phyloP scores from a whole-genome alignment of 495 filamentous ascomycete species.

The Penicillium paxilli region DNA sequence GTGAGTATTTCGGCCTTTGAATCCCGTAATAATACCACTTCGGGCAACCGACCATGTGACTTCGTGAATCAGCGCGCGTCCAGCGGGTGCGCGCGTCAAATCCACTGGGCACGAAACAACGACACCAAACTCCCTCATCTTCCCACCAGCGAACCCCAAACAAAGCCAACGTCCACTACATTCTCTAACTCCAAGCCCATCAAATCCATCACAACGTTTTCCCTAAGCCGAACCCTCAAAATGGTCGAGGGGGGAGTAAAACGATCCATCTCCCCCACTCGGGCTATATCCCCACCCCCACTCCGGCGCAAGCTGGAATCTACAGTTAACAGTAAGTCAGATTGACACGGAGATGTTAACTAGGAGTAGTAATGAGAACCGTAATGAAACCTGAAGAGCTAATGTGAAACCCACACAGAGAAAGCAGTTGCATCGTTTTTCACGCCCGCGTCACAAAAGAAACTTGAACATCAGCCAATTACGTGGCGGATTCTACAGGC shows the following conservation, averaged over 20 bases:
- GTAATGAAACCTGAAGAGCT: no score
- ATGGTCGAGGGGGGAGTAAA: conserved; percentile 39
- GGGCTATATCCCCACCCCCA: conserved; percentile 46
- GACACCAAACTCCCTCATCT: background rate
- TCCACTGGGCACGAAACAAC: background rate
- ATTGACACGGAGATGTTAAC: no score
- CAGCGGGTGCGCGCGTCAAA: conserved; percentile 33
- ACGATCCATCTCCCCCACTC: conserved; percentile 34
- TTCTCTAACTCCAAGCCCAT: background rate
- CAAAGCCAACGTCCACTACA: background rate
- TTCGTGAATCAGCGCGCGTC: conserved; percentile 37
- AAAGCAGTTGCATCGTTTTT: conserved; percentile 83
- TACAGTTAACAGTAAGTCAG: conserved; percentile 72
- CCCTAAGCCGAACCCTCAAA: conserved; percentile 19
- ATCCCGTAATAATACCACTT: conserved; percentile 2
- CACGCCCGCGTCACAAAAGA: conserved; percentile 82
- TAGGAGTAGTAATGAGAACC: background rate
- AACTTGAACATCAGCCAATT: conserved; percentile 71
- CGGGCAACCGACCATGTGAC: conserved; percentile 40
- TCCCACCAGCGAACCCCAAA: no score
- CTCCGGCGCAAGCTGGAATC: conserved; percentile 63
- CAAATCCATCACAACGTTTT: conserved; percentile 9
- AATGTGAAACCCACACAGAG: conserved; percentile 44
- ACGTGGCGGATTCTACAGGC: conserved; percentile 70
- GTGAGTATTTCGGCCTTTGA: no score